phyloP scores from a whole-genome alignment of 2,329 filamentous ascomycete genomes.

The Coccinonectria pachysandricola region DNA sequence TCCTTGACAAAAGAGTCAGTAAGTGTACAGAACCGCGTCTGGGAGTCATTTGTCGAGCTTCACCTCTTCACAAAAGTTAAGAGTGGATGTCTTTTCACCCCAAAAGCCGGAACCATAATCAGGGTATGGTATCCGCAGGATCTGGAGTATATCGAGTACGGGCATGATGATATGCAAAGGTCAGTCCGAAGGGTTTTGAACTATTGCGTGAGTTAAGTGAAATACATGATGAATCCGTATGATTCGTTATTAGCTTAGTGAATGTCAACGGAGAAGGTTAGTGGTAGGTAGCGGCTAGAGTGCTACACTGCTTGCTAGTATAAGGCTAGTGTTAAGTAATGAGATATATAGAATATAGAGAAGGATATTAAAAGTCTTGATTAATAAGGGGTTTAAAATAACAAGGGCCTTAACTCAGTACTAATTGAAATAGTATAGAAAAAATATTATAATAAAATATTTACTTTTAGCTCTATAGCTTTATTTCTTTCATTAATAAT shows the following conservation, averaged over 20 bases:
- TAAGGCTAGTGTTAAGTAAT: neutral
- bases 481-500: neutral
- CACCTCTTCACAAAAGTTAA: constrained; percentile 77
- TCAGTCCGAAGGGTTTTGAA: too few species aligned
- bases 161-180: constrained; percentile 8
- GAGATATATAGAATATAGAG: constrained; percentile 1
- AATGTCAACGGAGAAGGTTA: too few species aligned
- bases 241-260: too few species aligned
- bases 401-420: neutral
- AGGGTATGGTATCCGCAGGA: constrained; percentile 30
- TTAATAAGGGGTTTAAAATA: neutral
- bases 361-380: constrained; percentile 1
- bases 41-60: constrained; percentile 9
- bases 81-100: constrained; percentile 59
- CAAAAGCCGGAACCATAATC: constrained; percentile 46
- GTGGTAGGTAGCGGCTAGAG: too few species aligned
- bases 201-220: too few species aligned
- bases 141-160: constrained; percentile 6
- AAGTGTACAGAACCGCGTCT: neutral
- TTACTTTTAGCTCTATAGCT: neutral
- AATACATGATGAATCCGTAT: too few species aligned
- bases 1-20: constrained; percentile 25
- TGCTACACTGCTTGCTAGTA: neutral
- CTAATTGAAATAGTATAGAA: too few species aligned
- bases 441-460: neutral